Evolutionary conservation across 148 eudicot species (phyloP).

Genomic region (Fallopia convolvulus): DNA sequence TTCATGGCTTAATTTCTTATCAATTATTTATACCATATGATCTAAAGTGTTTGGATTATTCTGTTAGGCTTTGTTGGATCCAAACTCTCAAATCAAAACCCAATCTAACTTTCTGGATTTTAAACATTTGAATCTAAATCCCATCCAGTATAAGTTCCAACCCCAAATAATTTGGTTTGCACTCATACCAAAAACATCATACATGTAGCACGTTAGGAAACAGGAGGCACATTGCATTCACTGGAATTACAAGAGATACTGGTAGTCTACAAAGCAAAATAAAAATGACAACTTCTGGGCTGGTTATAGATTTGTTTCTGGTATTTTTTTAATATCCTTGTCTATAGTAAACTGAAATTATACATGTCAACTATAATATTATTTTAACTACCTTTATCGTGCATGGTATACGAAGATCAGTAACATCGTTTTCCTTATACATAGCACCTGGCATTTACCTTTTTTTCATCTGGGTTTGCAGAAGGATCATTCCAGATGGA

Average conservation of each 20-base stretch:
- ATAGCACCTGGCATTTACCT: background rate
- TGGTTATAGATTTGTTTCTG: background rate
- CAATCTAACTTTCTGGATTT: background rate
- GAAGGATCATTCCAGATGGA: slow-evolving; percentile 52
- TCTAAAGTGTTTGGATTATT: too few relatives aligned
- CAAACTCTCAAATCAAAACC: too few relatives aligned
- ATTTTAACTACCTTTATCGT: background rate
- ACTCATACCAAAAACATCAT: background rate
- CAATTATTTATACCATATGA: too few relatives aligned
- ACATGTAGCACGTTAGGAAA: background rate
- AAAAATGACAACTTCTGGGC: background rate
- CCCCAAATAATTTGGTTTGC: background rate
- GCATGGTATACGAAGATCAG: background rate
- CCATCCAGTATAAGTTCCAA: background rate
- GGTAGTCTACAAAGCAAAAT: background rate
- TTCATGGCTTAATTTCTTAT: background rate
- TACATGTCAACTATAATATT: background rate
- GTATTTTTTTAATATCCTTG: background rate
- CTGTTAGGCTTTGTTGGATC: too few relatives aligned
- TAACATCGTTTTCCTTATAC: background rate
- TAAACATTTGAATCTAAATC: background rate
- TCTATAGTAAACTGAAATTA: background rate
- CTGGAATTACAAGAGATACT: background rate
- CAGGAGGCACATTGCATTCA: background rate
- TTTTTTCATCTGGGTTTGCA: slow-evolving; percentile 34